Conservation (phyloP, 2,329 filamentous ascomycete species). For the Xylaria hypoxylon region DNA sequence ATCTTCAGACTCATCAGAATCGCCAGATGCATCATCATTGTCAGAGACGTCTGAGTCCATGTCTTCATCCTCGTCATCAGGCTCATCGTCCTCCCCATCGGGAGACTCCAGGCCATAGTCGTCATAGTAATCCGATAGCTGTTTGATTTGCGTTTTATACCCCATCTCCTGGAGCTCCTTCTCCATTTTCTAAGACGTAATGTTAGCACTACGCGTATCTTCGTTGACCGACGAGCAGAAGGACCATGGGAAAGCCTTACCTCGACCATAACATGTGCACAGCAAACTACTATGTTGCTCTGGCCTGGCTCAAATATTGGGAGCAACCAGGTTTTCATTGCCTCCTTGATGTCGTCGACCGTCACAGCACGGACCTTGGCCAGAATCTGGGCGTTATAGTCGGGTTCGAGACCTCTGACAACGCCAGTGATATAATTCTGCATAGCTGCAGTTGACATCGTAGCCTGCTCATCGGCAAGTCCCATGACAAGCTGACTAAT, state of each 20-base stretch:
- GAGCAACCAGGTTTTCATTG: conserved; percentile 79
- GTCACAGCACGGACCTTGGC: conserved; percentile 80
- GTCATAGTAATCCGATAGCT: conserved; percentile 85
- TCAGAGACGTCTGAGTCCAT: conserved; percentile 40
- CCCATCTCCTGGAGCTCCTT: conserved; percentile 79
- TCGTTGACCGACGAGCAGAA: neutral
- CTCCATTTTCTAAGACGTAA: conserved; percentile 71
- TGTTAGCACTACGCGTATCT: conserved; percentile 24
- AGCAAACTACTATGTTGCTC: conserved; percentile 89
- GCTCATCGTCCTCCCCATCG: conserved; percentile 64
- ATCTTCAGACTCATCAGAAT: conserved; percentile 27
- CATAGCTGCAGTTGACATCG: conserved; percentile 82
- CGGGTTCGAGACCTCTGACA: conserved; percentile 77
- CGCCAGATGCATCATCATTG: conserved; percentile 36
- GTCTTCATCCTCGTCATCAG: conserved; percentile 41
- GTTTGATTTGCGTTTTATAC: conserved; percentile 80
- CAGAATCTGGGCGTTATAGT: conserved; percentile 82
- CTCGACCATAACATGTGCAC: conserved; percentile 85
- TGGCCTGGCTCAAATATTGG: conserved; percentile 83
- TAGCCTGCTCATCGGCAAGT: conserved; percentile 89
- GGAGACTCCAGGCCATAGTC: conserved; percentile 83
- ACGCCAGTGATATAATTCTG: conserved; percentile 87
- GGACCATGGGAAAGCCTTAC: conserved; percentile 64
- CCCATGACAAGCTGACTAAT: conserved; percentile 88
- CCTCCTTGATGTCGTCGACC: conserved; percentile 79